A percentile compares a stretch with the other conserved stretches of the same genome.
phyloP scores from a whole-genome alignment of 2,329 filamentous ascomycete genomes.

The Phoma herbarum region DNA sequence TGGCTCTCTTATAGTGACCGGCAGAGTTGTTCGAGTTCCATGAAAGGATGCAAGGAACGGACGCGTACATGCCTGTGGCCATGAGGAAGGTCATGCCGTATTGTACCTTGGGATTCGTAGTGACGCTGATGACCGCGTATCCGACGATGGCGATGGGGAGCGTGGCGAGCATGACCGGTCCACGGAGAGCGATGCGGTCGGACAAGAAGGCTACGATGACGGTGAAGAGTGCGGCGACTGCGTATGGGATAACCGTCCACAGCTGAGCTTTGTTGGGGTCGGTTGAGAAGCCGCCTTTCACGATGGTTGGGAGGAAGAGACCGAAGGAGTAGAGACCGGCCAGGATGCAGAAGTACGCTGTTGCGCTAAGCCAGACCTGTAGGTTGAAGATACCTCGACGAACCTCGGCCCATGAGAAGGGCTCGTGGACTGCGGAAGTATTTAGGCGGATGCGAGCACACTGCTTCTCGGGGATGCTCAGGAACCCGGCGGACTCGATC shows the following conservation, averaged over 20 bases:
- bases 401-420: conserved; percentile 69
- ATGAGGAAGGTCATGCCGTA: conserved; percentile 75
- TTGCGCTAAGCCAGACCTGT: conserved; percentile 70
- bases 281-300: conserved; percentile 64
- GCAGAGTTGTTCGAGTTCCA: conserved; percentile 75
- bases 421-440: conserved; percentile 51
- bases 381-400: conserved; percentile 66
- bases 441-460: conserved; percentile 59
- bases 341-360: conserved; percentile 67
- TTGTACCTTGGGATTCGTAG: conserved; percentile 60
- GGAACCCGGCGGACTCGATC: conserved; percentile 62
- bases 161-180: conserved; percentile 69
- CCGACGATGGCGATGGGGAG: conserved; percentile 71
- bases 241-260: conserved; percentile 71
- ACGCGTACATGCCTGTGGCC: conserved; percentile 70
- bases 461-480: conserved; percentile 62
- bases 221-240: conserved; percentile 63
- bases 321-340: conserved; percentile 70
- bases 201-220: conserved; percentile 66
- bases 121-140: conserved; percentile 70
- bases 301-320: conserved; percentile 72
- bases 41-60: conserved; percentile 69
- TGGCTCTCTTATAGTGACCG: conserved; percentile 75
- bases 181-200: conserved; percentile 67
- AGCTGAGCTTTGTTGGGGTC: conserved; percentile 67